Conservation (phyloP, 2,329 filamentous ascomycete species). For the Fusarium subtropicale region DNA sequence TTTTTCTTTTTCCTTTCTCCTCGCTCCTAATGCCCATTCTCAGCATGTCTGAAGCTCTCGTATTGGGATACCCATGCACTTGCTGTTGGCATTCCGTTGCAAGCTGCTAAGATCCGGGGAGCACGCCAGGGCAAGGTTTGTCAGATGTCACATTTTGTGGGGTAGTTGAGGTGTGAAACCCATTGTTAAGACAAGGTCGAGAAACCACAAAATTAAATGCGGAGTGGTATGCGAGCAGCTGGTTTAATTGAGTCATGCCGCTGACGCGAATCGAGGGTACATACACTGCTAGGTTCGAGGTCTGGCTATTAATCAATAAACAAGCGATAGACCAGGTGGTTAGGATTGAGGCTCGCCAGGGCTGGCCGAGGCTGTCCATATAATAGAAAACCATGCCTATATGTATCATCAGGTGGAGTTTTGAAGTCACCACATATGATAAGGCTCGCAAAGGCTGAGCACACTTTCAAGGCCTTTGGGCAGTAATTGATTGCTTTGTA, state of each 20-base stretch:
- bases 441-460: background rate
- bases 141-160: constrained; percentile 36
- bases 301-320: constrained; percentile 2
- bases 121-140: constrained; percentile 6
- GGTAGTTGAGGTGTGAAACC: constrained; percentile 8
- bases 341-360: background rate
- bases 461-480: background rate
- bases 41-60: constrained; percentile 5
- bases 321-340: constrained; percentile 1
- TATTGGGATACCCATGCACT: constrained; percentile 29
- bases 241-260: constrained; percentile 13
- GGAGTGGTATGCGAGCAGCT: constrained; percentile 15
- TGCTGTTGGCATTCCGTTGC: constrained; percentile 24
- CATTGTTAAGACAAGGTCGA: constrained; percentile 8
- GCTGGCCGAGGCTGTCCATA: background rate
- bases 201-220: constrained; percentile 17
- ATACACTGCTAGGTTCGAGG: background rate
- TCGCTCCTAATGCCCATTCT: background rate
- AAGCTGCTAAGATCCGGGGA: constrained; percentile 30
- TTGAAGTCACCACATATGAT: constrained; percentile 4
- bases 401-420: constrained; percentile 16
- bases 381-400: constrained; percentile 18
- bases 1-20: constrained; percentile 1
- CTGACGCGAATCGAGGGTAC: constrained; percentile 2
- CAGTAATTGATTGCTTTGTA: background rate